These are phyloP conservation scores for Coemansia sp. DNA, from an alignment of 192 early-diverging fungal species.

Conservation along the genomic window DNA sequence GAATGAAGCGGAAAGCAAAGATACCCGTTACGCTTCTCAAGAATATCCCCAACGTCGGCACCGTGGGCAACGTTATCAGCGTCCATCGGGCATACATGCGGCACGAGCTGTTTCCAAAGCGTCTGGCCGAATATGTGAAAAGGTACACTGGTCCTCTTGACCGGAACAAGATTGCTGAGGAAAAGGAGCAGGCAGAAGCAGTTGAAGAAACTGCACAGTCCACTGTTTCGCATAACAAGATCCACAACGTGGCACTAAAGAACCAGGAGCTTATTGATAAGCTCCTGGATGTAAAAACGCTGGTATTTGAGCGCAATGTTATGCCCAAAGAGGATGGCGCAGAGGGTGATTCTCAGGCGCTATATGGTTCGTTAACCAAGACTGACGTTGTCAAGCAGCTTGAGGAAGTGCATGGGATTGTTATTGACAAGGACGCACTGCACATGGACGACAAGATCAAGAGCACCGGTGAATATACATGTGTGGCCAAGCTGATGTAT, in stretches of 20 bases:
- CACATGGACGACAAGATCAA: conserved; percentile 55
- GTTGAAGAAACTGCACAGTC: neutral
- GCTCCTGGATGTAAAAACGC: conserved; percentile 24
- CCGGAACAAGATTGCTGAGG: conserved; percentile 22
- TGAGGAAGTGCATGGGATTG: conserved; percentile 32
- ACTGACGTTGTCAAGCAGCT: conserved; percentile 42
- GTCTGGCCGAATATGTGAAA: conserved; percentile 46
- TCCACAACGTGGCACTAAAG: conserved; percentile 37
- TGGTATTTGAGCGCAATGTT: conserved; percentile 46
- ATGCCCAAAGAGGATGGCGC: conserved; percentile 11
- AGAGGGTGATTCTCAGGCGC: conserved; percentile 17
- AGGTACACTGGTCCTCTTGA: conserved; percentile 37
- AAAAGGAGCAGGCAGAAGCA: neutral
- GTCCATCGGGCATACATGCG: conserved; percentile 50
- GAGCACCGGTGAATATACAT: conserved; percentile 43
- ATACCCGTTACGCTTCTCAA: conserved; percentile 46
- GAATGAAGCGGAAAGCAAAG: conserved; percentile 36
- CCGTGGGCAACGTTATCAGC: conserved; percentile 34
- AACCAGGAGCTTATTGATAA: conserved; percentile 39
- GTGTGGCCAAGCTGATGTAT: conserved; percentile 48
- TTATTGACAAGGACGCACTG: conserved; percentile 40
- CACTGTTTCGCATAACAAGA: conserved; percentile 13
- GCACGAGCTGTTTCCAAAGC: conserved; percentile 51
- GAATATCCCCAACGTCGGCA: conserved; percentile 35
- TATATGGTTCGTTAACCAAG: conserved; percentile 48